Evolutionary conservation across 192 early-diverging fungal species (phyloP).

Genomic region (Coemansia sp.): DNA sequence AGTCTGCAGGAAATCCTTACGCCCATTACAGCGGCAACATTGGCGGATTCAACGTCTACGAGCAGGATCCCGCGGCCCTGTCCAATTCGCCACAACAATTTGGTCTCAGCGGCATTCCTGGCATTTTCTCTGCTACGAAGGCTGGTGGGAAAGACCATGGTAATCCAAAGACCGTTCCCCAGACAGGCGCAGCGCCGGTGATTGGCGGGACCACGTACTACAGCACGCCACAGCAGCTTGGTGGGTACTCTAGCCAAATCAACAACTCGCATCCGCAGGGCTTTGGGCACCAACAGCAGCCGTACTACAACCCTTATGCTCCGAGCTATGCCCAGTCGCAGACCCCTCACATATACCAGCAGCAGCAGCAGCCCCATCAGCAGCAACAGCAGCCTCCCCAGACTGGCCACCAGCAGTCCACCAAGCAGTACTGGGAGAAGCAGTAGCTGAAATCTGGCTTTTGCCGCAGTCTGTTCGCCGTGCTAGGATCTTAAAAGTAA

Average conservation of each 20-base stretch:
- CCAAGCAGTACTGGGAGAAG: constrained; percentile 53
- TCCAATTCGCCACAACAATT: constrained; percentile 53
- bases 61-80: constrained; percentile 46
- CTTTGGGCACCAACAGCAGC: constrained; percentile 46
- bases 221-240: constrained; percentile 51
- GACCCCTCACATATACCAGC: constrained; percentile 52
- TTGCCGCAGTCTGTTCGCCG: background rate
- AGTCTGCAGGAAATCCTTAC: constrained; percentile 45
- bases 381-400: constrained; percentile 29
- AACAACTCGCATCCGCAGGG: constrained; percentile 40
- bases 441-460: constrained; percentile 10
- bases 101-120: constrained; percentile 46
- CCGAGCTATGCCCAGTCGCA: constrained; percentile 46
- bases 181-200: constrained; percentile 40
- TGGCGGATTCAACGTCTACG: constrained; percentile 47
- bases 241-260: constrained; percentile 47
- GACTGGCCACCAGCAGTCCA: constrained; percentile 29
- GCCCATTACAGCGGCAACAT: constrained; percentile 51
- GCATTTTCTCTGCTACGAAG: constrained; percentile 47
- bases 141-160: constrained; percentile 37
- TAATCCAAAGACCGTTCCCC: constrained; percentile 29
- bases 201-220: constrained; percentile 56
- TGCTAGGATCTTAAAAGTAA: background rate
- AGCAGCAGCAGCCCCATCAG: constrained; percentile 29
- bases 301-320: constrained; percentile 47